Base-by-base conservation (phyloP, 2,329 filamentous ascomycete genomes). In the Malbranchea zuffiana region DNA sequence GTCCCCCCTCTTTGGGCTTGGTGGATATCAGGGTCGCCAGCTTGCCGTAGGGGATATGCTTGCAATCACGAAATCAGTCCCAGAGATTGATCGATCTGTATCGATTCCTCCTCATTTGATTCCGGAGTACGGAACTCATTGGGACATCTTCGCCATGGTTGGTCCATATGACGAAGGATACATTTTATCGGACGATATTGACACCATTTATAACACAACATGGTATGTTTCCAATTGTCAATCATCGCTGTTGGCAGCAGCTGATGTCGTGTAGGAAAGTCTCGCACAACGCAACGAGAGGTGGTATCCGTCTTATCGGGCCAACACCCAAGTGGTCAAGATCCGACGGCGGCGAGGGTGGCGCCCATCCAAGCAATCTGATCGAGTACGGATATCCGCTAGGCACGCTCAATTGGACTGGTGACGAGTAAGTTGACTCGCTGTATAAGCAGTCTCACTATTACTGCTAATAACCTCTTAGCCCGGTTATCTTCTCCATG, bases 221-320 rank as follows among this genome's bases (percentile, higher is more conserved):
- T 78, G 72, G 70, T 11, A 11, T 11, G 31, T 33, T 6, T n/a
- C n/a, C n/a, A n/a, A n/a, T n/a, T n/a, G n/a, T n/a, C n/a, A n/a
- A n/a, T n/a, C 23, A 7, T 25, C 7, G 7, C 23, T 12, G 7
- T 25, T 25, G 7, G 12, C n/a, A n/a, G n/a, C n/a, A n/a, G n/a
- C n/a, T n/a, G n/a, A n/a, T n/a, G n/a, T n/a, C n/a, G n/a, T n/a
- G n/a, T n/a, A n/a, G 2, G n/a, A n/a, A n/a, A n/a, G n/a, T n/a
- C n/a, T 72, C 68, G 0, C 74, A 79, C 46, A 78, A 79, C 41
- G 68, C 71, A 1, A 71, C 69, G 8, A 61, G 76, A 39, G 72
- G 68, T 26, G 76, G 74, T 0, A 72, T 80, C 17, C 66, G 75
- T 5, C 61, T 80, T 0, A 54, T 74, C 1, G 75, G 75, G 0